Evolutionary conservation across 805 yeast genomes (phyloP), one percentile per base, ranked within the genome.

Genomic region (Kuraishia floccosa): DNA sequence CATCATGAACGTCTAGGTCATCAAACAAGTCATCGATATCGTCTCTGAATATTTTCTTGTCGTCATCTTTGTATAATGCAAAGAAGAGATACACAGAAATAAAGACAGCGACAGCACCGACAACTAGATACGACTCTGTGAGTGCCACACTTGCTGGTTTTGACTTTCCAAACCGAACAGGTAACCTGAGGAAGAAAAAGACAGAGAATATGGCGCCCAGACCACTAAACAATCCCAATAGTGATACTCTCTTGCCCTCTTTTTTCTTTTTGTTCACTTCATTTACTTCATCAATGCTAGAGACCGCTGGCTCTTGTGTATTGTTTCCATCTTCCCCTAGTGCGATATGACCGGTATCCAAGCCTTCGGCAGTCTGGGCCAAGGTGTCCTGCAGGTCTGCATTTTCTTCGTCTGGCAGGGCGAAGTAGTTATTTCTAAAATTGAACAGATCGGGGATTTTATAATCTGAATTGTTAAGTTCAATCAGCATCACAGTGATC

Each of bases 151-250:
- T 54, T 6, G 66, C 64, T 12, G 72, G 64, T 10, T 43, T 34
- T 8, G 43, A 38, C 13, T 52, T 43, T 9, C 65, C 68, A 35
- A 72, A 55, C 35, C 50, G 56, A 1, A 68, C 62, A 0, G 85
- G 84, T 14, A 78, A 49, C 10, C 83, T 67, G 14, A 78, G 49
- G 25, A 72, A 63, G 25, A 63, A 49, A 1, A 67, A 44, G 1
- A 76, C 83, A 0, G 83, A 63, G 36, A 74, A 66, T 1, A 78
- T 63, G 2, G 85, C 86, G 30, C 86, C 86, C 12, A 72, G 44
- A 0, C 85, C 85, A 12, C 80, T 62, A 30, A 66, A 55, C 11
- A 73, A 48, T 2, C 87, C 87, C 26, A 78, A 63, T 15, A 75
- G 44, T 0, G 84, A 77, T 0, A 80, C 65, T 32, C 64, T 56